Percentiles rank a stretch among this genome's conserved stretches.
Conservation (phyloP, 2,329 filamentous ascomycete genomes). For the Fusarium denticulatum region DNA sequence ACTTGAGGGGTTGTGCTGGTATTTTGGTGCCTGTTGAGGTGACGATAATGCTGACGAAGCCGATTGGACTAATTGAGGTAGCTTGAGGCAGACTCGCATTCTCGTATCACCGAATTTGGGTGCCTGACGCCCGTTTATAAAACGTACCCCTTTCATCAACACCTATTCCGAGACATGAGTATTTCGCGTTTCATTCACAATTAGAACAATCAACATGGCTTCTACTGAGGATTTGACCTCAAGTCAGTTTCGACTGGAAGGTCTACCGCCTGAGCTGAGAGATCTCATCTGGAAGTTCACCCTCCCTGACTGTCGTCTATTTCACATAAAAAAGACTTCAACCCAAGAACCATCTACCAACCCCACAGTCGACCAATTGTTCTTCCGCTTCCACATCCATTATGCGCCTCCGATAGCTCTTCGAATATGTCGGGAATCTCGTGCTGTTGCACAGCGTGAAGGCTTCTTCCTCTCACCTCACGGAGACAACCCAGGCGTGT, state of each 20-base stretch:
- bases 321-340: constrained; percentile 40
- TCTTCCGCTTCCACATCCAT: constrained; percentile 38
- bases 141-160: not conserved
- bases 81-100: constrained; percentile 22
- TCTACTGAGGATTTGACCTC: not conserved
- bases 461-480: constrained; percentile 41
- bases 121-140: constrained; percentile 19
- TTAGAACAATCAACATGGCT: constrained; percentile 5
- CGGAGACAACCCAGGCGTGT: constrained; percentile 24
- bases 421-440: constrained; percentile 43
- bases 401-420: constrained; percentile 33
- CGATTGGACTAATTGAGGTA: not conserved
- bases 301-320: constrained; percentile 43
- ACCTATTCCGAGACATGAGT: not conserved
- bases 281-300: constrained; percentile 45
- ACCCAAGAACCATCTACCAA: not conserved
- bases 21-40: constrained; percentile 27
- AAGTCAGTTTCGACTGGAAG: constrained; percentile 8
- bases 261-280: constrained; percentile 43
- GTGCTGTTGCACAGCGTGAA: constrained; percentile 37
- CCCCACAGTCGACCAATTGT: not conserved
- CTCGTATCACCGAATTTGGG: constrained; percentile 9
- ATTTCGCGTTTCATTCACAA: not conserved
- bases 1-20: not conserved
- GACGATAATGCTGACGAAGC: constrained; percentile 14